Conservation (phyloP, 1,284 basidiomycete species). For the Malassezia yamatoensis region DNA sequence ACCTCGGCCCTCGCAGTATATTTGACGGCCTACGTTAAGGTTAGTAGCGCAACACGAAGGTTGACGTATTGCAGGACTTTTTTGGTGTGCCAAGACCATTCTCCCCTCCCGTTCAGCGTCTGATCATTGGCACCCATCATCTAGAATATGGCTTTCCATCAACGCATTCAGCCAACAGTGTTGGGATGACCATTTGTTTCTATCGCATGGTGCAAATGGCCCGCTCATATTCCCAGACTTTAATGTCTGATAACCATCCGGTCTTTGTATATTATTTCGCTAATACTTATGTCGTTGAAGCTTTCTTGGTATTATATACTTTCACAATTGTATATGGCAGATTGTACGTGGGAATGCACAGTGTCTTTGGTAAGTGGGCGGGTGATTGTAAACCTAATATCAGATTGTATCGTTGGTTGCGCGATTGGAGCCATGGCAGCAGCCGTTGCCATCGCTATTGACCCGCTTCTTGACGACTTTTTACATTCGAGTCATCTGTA, state of each 20-base stretch:
- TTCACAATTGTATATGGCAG: slow-evolving; percentile 76
- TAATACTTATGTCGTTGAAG: slow-evolving; percentile 27
- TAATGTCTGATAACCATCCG: background rate
- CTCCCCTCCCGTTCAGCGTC: slow-evolving; percentile 74
- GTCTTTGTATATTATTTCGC: slow-evolving; percentile 1
- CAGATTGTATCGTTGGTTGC: slow-evolving; percentile 45
- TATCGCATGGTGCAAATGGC: slow-evolving; percentile 30
- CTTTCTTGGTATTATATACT: slow-evolving; percentile 36
- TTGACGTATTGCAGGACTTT: slow-evolving; percentile 55
- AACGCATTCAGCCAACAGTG: slow-evolving; percentile 82
- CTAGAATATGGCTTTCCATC: slow-evolving; percentile 80
- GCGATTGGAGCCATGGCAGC: background rate
- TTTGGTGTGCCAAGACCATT: slow-evolving; percentile 83
- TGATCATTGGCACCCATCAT: slow-evolving; percentile 52
- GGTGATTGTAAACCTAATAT: background rate
- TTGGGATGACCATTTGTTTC: slow-evolving; percentile 61
- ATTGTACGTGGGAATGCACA: slow-evolving; percentile 57
- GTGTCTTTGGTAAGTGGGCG: slow-evolving; percentile 24
- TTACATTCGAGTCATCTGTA: background rate
- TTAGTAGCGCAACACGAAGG: background rate
- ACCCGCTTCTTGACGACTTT: background rate
- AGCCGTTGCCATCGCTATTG: background rate
- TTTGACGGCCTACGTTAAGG: slow-evolving; percentile 66
- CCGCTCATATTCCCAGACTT: background rate
- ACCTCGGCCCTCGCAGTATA: slow-evolving; percentile 74